Evolutionary conservation across 2,329 filamentous ascomycete species (phyloP).

Genomic region (Ceratocystis alfenasii): DNA sequence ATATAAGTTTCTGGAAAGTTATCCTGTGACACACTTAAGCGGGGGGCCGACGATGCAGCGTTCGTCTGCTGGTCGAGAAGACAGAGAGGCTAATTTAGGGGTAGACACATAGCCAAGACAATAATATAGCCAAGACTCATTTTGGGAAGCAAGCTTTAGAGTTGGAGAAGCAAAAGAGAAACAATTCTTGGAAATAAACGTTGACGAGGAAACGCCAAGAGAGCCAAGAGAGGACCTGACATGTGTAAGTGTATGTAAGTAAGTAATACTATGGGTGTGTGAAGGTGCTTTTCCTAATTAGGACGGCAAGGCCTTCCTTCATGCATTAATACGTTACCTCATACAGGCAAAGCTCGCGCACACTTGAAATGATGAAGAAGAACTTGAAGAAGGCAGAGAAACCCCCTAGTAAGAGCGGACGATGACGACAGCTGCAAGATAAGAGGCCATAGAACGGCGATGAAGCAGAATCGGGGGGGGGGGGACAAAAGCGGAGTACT

Average conservation of each 20-base stretch:
- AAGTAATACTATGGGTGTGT: not conserved
- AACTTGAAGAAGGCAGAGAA: not conserved
- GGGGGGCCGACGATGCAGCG: not conserved
- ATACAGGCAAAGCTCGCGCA: not conserved
- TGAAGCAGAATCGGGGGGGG: not conserved
- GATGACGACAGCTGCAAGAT: not conserved
- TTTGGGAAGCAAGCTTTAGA: not conserved
- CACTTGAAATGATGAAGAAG: not conserved
- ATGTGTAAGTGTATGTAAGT: not conserved
- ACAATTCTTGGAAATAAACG: constrained; percentile 1
- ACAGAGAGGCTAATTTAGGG: not conserved
- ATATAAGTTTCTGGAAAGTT: not conserved
- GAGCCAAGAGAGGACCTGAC: not conserved
- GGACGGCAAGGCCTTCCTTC: not conserved
- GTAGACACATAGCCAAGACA: no score
- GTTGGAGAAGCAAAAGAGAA: constrained; percentile 4
- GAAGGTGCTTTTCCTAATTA: not conserved
- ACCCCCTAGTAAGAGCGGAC: not conserved
- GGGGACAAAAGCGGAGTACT: not conserved
- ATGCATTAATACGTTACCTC: constrained; percentile 4
- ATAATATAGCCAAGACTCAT: no score
- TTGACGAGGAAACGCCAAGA: constrained; percentile 5
- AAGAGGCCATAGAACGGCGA: not conserved
- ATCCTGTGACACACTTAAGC: constrained; percentile 6
- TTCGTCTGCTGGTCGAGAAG: not conserved